Base-by-base conservation (phyloP, 129 eudicot species). In the Tagetes patula region DNA sequence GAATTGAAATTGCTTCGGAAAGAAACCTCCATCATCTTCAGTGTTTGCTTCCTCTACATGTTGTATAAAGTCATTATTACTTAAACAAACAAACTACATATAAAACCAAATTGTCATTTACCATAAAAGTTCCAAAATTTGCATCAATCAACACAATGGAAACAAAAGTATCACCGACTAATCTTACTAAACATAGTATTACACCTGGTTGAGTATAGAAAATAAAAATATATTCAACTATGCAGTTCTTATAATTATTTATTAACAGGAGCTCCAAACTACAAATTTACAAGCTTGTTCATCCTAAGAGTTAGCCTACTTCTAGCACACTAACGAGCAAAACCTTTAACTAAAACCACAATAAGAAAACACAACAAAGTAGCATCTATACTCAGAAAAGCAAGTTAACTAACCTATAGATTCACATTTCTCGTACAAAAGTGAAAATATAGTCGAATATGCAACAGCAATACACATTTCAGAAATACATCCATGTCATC, bases 31-130 rank as follows among this genome's bases (percentile, higher is more conserved):
- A 52, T 82, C 79, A 42, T 82, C 95, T 46, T 84, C 96, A 13
- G 92, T 46, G 74, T 80, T 87, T 46, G 88, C 79, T 70, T 87
- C 98, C 78, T 86, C 98, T 89, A 85, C 52, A 47, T 36, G 69
- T 8, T 58, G 70, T 9, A 63, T 52, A 53, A 30, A 36, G 30
- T 41, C 14, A 49, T 39, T 5, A 70, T 50, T n/a, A 41, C 6
- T 41, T 12, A 27, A 69, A 62, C 49, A 20, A 32, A 39, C 62
- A 50, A 50, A 39, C 13, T 38, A 34, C 2, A 30, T 13, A 36
- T 14, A 32, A 8, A n/a, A 55, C 74, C 69, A 54, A 45, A 37
- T 10, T 59, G 61, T 11, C 34, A 76, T 40, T 67, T 58, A 54
- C 47, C 67, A 45, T 32, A 42, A 54, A 52, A 12, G 58, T n/a